Evolutionary conservation across 371 early-diverging fungal genomes (phyloP).

Genomic region (Apophysomyces sp.): DNA sequence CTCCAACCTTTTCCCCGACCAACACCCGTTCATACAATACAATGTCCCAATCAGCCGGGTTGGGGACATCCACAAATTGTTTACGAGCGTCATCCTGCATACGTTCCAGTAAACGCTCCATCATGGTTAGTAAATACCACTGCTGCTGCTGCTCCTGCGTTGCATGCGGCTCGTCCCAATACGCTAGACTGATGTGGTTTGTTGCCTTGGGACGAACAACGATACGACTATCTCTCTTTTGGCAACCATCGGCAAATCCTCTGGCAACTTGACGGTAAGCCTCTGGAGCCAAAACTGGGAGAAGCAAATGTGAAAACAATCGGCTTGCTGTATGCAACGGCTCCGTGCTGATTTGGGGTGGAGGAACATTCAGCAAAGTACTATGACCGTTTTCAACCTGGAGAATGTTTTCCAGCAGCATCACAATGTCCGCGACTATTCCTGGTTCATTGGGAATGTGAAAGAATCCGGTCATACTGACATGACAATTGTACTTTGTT

Average conservation of each 20-base stretch:
- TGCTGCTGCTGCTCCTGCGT: constrained; percentile 5
- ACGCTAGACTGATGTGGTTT: constrained; percentile 42
- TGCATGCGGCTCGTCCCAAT: constrained; percentile 41
- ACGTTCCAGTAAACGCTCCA: constrained; percentile 11
- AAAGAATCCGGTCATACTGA: constrained; percentile 39
- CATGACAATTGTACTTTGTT: constrained; percentile 30
- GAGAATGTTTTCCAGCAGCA: constrained; percentile 1
- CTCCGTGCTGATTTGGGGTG: neutral
- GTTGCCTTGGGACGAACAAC: constrained; percentile 25
- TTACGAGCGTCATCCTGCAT: constrained; percentile 13
- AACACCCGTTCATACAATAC: constrained; percentile 26
- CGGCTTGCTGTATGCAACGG: neutral
- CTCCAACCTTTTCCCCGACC: constrained; percentile 18
- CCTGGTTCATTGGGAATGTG: constrained; percentile 7
- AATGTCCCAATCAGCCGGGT: constrained; percentile 25
- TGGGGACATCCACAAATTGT: neutral
- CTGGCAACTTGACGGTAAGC: neutral
- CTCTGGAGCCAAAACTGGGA: constrained; percentile 20
- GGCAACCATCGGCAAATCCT: constrained; percentile 5
- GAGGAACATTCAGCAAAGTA: neutral
- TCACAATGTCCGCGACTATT: neutral
- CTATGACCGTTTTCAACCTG: neutral
- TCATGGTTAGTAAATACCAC: constrained; percentile 4
- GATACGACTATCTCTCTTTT: neutral
- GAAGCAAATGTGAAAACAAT: constrained; percentile 17